Evolutionary conservation across 1,139 yeast genomes (phyloP).

Genomic region (Kodamaea alishanica): DNA sequence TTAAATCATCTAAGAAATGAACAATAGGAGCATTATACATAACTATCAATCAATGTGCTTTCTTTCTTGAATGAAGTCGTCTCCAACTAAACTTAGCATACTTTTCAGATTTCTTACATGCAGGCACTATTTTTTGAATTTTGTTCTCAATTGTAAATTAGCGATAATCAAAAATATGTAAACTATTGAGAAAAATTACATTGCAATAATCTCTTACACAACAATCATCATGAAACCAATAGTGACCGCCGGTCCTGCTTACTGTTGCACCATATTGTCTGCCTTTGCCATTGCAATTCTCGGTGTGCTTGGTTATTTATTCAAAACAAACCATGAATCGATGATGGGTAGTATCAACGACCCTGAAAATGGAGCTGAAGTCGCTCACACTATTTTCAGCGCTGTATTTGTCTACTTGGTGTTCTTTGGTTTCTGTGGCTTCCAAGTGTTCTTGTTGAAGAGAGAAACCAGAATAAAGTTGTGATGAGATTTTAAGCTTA

Average conservation of each 20-base stretch:
- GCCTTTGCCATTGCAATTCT: slow-evolving; percentile 88
- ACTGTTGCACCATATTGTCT: slow-evolving; percentile 91
- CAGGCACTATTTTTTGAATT: neutral
- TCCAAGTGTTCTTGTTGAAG: slow-evolving; percentile 63
- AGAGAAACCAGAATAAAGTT: slow-evolving; percentile 57
- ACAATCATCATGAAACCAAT: slow-evolving; percentile 23
- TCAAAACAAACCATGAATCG: slow-evolving; percentile 78
- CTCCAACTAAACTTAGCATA: no score
- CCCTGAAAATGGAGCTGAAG: slow-evolving; percentile 92
- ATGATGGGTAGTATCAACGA: slow-evolving; percentile 90
- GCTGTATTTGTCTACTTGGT: slow-evolving; percentile 81
- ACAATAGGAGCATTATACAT: no score
- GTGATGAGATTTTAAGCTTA: slow-evolving; percentile 1
- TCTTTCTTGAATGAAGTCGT: no score
- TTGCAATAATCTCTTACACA: neutral
- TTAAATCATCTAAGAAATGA: no score
- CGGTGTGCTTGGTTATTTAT: slow-evolving; percentile 77
- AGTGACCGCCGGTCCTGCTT: slow-evolving; percentile 67
- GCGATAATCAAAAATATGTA: neutral
- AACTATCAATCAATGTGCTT: no score
- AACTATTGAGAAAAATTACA: neutral
- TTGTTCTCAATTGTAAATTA: neutral
- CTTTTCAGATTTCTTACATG: neutral
- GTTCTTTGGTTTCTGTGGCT: slow-evolving; percentile 86
- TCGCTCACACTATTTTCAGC: slow-evolving; percentile 83